Conservation (phyloP, 2,329 filamentous ascomycete species). For the Claviceps humidiphila region DNA sequence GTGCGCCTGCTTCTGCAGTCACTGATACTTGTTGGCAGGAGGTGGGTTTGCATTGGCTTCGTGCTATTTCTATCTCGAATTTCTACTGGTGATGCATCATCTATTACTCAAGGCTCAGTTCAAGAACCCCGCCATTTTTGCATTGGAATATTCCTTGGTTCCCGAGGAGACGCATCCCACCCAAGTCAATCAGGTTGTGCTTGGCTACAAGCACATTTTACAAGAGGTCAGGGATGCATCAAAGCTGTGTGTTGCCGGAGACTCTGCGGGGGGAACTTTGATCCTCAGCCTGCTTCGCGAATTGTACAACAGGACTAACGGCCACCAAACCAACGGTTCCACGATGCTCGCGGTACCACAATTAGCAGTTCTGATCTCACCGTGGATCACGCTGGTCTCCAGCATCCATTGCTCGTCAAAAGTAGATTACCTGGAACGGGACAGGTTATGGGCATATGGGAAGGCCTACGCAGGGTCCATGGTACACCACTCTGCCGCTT, state of each 20-base stretch:
- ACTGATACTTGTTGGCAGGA: constrained; percentile 27
- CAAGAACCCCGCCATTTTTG: constrained; percentile 63
- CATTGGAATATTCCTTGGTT: constrained; percentile 68
- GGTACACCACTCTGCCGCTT: constrained; percentile 28
- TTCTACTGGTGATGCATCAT: constrained; percentile 58
- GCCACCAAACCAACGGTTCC: neutral
- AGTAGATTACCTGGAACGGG: constrained; percentile 62
- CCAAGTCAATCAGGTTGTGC: constrained; percentile 56
- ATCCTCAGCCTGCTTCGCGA: constrained; percentile 60
- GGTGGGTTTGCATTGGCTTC: constrained; percentile 79
- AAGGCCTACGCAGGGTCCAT: constrained; percentile 45
- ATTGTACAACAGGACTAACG: constrained; percentile 28
- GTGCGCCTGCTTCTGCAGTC: neutral
- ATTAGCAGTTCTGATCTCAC: constrained; percentile 62
- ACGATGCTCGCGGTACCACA: constrained; percentile 20
- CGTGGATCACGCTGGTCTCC: constrained; percentile 66
- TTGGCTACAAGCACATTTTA: constrained; percentile 59
- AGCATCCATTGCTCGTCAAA: constrained; percentile 51
- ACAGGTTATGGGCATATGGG: constrained; percentile 56
- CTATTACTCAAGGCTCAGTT: constrained; percentile 54
- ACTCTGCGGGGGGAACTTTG: constrained; percentile 67
- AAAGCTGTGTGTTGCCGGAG: constrained; percentile 58
- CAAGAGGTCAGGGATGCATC: constrained; percentile 42
- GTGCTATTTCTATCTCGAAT: constrained; percentile 73
- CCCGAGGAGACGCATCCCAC: constrained; percentile 60